Conservation (phyloP, 1,284 basidiomycete species). For the Malassezia brasiliensis region DNA sequence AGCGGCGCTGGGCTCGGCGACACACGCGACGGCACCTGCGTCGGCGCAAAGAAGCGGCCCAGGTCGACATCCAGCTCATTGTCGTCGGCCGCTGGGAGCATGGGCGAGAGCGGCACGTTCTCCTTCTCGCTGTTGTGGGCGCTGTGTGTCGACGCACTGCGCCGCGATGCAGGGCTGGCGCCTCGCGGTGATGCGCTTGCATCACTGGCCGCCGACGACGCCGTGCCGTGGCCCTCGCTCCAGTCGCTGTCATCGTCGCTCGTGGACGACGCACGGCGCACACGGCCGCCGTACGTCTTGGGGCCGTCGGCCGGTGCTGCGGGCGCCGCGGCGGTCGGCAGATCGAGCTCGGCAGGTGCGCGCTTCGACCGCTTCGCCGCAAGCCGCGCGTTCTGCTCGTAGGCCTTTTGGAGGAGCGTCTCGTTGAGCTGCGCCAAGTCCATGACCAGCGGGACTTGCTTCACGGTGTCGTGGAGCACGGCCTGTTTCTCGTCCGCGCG, state of each 20-base stretch:
- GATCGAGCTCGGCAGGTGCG: neutral
- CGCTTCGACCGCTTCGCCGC: neutral
- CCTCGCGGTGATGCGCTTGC: neutral
- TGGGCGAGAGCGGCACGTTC: conserved; percentile 26
- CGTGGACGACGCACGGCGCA: neutral
- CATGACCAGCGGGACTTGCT: conserved; percentile 17
- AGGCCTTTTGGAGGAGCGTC: conserved; percentile 25
- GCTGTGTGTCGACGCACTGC: neutral
- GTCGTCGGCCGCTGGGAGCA: conserved; percentile 5
- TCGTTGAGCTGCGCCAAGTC: conserved; percentile 32
- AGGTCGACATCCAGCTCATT: conserved; percentile 25
- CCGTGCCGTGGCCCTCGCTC: neutral
- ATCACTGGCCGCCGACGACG: neutral
- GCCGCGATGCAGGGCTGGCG: neutral
- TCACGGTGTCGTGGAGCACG: neutral
- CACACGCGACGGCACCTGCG: conserved; percentile 19
- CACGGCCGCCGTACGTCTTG: neutral
- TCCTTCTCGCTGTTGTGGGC: conserved; percentile 24
- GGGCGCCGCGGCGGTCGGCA: neutral
- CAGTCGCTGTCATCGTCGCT: neutral
- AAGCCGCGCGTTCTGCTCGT: conserved; percentile 20
- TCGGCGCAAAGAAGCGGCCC: conserved; percentile 30
- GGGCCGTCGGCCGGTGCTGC: neutral
- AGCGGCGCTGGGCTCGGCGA: conserved; percentile 12
- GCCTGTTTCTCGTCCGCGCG: neutral